phyloP scores from a whole-genome alignment of 129 eudicot genomes.

The Solidago caesia region DNA sequence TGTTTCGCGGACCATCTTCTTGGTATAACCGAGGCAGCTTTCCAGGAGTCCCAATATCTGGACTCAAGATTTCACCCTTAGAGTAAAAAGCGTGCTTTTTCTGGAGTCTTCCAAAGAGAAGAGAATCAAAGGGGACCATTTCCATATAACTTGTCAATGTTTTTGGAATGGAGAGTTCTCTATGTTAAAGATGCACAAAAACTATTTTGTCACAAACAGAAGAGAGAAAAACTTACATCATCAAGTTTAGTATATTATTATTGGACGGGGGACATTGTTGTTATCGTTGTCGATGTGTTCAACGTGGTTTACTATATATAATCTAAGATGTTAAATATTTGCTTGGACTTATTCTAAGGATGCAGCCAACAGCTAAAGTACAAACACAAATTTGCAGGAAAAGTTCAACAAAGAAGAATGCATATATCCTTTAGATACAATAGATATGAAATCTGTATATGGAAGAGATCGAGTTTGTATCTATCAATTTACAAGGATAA shows the following conservation, averaged over 20 bases:
- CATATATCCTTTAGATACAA: neutral
- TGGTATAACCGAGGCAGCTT: conserved; percentile 19
- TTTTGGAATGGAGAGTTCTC: conserved; percentile 6
- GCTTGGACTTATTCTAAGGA: conserved; percentile 26
- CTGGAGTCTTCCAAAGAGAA: conserved; percentile 11
- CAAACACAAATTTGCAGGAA: conserved; percentile 20
- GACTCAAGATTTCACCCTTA: conserved; percentile 8
- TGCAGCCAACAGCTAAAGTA: conserved; percentile 7
- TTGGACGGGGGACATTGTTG: conserved; percentile 19
- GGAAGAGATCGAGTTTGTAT: neutral
- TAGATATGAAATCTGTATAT: neutral
- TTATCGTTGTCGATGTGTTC: conserved; percentile 34
- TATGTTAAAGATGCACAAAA: neutral
- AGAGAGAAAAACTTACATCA: neutral
- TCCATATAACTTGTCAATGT: conserved; percentile 1
- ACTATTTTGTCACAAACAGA: neutral
- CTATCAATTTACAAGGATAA: neutral
- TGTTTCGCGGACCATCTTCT: conserved; percentile 27
- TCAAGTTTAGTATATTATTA: conserved; percentile 12
- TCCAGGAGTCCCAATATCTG: neutral
- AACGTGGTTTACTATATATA: conserved; percentile 24
- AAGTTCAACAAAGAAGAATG: conserved; percentile 13
- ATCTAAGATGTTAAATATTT: conserved; percentile 21
- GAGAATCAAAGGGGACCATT: conserved; percentile 32
- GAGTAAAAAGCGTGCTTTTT: conserved; percentile 17